These are phyloP conservation scores for Austroboletus festivus DNA, from an alignment of 768 basidiomycete genomes.

Conservation along the genomic window DNA sequence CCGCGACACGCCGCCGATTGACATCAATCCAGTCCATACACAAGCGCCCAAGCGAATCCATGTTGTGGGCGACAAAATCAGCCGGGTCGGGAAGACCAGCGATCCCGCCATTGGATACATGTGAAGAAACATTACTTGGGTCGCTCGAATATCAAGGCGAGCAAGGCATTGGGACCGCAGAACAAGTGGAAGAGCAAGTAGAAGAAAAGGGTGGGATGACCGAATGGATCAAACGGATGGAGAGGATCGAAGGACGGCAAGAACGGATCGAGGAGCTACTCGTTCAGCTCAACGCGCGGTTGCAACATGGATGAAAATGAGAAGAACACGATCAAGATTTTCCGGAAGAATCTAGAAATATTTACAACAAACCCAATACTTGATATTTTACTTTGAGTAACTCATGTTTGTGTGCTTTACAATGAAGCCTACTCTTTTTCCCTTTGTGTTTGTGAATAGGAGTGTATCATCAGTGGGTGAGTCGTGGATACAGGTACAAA, in stretches of 20 bases:
- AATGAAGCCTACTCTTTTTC: neutral
- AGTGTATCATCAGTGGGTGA: neutral
- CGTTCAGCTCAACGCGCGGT: constrained; percentile 25
- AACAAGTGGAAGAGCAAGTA: constrained; percentile 25
- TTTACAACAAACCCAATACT: neutral
- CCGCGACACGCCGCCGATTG: constrained; percentile 38
- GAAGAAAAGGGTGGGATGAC: constrained; percentile 26
- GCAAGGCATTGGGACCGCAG: constrained; percentile 20
- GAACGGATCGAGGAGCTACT: constrained; percentile 48
- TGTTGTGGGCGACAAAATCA: constrained; percentile 1
- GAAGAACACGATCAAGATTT: neutral
- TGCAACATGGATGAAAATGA: constrained; percentile 9
- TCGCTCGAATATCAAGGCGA: constrained; percentile 25
- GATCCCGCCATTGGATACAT: constrained; percentile 24
- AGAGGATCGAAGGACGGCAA: constrained; percentile 43
- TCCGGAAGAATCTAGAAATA: neutral
- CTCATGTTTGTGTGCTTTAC: neutral
- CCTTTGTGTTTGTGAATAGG: neutral
- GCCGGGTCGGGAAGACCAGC: constrained; percentile 8
- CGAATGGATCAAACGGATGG: constrained; percentile 35
- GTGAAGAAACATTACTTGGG: constrained; percentile 16
- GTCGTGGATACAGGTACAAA: constrained; percentile 18
- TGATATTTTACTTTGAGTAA: neutral
- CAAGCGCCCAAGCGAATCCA: constrained; percentile 16
- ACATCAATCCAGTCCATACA: constrained; percentile 30